phyloP scores from a whole-genome alignment of 2,329 filamentous ascomycete species.

The Colletotrichum gloeosporioides region DNA sequence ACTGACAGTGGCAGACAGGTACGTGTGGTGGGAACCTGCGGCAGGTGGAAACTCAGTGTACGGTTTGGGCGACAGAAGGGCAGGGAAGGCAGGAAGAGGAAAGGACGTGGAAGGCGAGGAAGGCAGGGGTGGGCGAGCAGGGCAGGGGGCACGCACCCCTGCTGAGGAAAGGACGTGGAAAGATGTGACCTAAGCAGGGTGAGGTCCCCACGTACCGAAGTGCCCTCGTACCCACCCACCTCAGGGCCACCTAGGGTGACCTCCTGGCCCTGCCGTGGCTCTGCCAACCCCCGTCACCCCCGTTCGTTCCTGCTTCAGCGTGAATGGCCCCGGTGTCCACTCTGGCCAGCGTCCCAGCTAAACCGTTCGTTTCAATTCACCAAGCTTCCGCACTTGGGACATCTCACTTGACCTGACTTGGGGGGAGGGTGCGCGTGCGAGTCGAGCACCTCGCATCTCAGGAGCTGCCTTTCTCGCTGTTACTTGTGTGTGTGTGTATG shows the following conservation, averaged over 20 bases:
- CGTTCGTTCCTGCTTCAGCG: slow-evolving; percentile 20
- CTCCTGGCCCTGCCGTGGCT: background rate
- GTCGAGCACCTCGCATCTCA: background rate
- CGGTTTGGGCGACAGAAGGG: background rate
- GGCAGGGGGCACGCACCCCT: slow-evolving; percentile 1
- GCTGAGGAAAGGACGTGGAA: background rate
- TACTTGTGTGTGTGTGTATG: background rate
- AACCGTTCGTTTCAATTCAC: slow-evolving; percentile 22
- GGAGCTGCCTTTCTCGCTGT: background rate
- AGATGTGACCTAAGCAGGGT: background rate
- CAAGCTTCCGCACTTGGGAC: slow-evolving; percentile 16
- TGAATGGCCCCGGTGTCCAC: background rate
- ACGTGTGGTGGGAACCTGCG: background rate
- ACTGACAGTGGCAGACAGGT: background rate
- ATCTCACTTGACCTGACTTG: slow-evolving; percentile 21
- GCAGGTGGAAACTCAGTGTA: background rate
- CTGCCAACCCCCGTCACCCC: background rate
- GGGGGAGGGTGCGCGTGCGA: slow-evolving; percentile 18
- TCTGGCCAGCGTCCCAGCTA: slow-evolving; percentile 10
- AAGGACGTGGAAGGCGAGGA: background rate
- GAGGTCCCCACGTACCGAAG: background rate
- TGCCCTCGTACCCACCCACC: background rate
- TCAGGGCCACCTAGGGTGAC: background rate
- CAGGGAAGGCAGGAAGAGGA: background rate
- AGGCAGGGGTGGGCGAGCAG: background rate